Evolutionary conservation across 352 stramenopile species (phyloP).

Genomic region (Pilasporangium apinafurcum): DNA sequence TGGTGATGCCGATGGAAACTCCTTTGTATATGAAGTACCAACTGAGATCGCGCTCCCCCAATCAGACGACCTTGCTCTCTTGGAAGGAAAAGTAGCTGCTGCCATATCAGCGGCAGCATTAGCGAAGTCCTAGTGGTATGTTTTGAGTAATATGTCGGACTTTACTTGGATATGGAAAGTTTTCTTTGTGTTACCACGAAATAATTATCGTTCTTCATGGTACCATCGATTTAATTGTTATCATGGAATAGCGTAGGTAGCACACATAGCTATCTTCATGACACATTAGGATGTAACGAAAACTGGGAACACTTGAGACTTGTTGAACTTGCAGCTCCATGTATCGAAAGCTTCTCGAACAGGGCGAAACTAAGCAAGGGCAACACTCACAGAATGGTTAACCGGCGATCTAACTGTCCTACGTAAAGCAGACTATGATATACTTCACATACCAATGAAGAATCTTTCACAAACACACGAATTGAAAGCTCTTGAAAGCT

Average conservation of each 20-base stretch:
- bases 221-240: too few species aligned
- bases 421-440: not conserved
- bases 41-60: slow-evolving; percentile 65
- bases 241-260: not conserved
- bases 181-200: too few species aligned
- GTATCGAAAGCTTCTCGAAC: slow-evolving; percentile 51
- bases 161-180: too few species aligned
- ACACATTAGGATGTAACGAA: too few species aligned
- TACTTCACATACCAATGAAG: slow-evolving; percentile 30
- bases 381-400: not conserved
- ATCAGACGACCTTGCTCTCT: slow-evolving; percentile 44
- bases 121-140: slow-evolving; percentile 24
- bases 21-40: slow-evolving; percentile 74
- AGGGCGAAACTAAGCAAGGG: slow-evolving; percentile 14
- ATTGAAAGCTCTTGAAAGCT: slow-evolving; percentile 67
- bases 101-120: slow-evolving; percentile 33
- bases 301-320: slow-evolving; percentile 30
- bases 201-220: too few species aligned
- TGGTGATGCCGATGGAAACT: slow-evolving; percentile 69
- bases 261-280: not conserved
- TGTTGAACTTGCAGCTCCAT: slow-evolving; percentile 49
- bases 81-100: slow-evolving; percentile 66
- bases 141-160: too few species aligned
- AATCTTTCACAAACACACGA: slow-evolving; percentile 66
- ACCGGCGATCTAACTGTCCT: too few species aligned